Conservation (phyloP, 805 yeast species). For the Scheffersomyces lignosus region DNA sequence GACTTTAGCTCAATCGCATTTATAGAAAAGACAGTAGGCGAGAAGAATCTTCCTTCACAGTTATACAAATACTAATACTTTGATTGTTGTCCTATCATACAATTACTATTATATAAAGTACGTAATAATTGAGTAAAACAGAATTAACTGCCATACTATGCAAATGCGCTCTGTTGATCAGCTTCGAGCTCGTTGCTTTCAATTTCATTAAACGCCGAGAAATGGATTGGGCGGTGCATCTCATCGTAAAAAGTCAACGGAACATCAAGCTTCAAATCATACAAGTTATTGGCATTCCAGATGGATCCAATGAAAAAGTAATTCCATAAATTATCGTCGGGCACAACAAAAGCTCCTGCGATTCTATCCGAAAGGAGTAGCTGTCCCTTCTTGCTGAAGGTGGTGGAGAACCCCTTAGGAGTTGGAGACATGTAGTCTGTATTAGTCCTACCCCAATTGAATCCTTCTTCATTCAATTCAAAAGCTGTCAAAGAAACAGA, state of each 20-base stretch:
- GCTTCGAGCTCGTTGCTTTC: slow-evolving; percentile 63
- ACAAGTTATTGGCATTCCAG: slow-evolving; percentile 65
- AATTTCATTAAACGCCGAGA: slow-evolving; percentile 67
- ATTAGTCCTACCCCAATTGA: slow-evolving; percentile 73
- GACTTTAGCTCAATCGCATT: no score
- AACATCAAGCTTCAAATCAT: slow-evolving; percentile 66
- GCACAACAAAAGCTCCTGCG: slow-evolving; percentile 83
- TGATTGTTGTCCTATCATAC: no score
- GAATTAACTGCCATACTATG: no score
- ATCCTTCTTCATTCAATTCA: slow-evolving; percentile 62
- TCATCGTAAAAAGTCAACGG: slow-evolving; percentile 86
- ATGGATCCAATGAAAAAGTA: slow-evolving; percentile 84
- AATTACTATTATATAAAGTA: no score
- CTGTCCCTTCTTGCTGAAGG: slow-evolving; percentile 63
- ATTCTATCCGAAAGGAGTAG: slow-evolving; percentile 71
- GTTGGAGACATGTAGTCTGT: slow-evolving; percentile 52
- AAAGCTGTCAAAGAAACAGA: slow-evolving; percentile 75
- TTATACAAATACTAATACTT: no score
- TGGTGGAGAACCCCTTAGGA: slow-evolving; percentile 67
- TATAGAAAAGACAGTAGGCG: no score
- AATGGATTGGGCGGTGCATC: slow-evolving; percentile 85
- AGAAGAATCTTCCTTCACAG: no score
- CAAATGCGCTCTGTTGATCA: slow-evolving; percentile 65
- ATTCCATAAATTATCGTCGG: slow-evolving; percentile 86
- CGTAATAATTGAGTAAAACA: no score